Base-by-base conservation (phyloP, 225 moss, liverwort and hornwort genomes). In the Bryoerythrophyllum caledonicum region DNA sequence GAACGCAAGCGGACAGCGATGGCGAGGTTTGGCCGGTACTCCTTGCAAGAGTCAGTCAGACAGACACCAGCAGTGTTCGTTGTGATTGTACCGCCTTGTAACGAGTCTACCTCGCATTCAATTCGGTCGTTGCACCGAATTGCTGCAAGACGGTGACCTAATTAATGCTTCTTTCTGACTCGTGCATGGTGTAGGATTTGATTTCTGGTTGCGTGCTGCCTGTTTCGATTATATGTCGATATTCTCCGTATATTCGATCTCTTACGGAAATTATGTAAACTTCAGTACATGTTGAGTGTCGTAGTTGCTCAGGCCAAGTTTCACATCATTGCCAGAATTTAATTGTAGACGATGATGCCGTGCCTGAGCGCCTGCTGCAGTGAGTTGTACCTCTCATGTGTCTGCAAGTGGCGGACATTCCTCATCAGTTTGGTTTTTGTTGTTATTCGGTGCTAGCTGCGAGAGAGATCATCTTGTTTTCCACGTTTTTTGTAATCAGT, bases 121-220 rank as follows among this genome's bases (percentile, higher is more conserved):
- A 41, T 62, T 72, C 8, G 63, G 69, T 80, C 73, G 59, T 72
- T 83, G 76, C 76, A 73, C 20, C 20, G 60, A 70, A 60, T 74
- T 40, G 19, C 19, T 40, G 17, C 13, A 37, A 28, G 60, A 65
- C 40, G 51, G 60, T 27, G 67, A 34, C 40, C 43, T 43, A 57
- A 25, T 40, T 62, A 70, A 54, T 41, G 54, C 40, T 25, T 11
- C 40, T 19, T n/a, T 41, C 43, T 49, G 67, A 69, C 38, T 54
- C 35, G 14, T 19, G 59, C 24, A 14, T 24, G 67, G 63, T 51
- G 32, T 71, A 43, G 60, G 75, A 76, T 76, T 65, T 76, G 26
- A 70, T 66, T 75, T 81, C 48, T 37, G 62, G 71, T 71, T 84
- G 66, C 55, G 74, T 77, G 80, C n/a, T n/a, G n/a, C n/a, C n/a